These are phyloP conservation scores for Prototheca wickerhamii DNA, from an alignment of 163 green algal species.

Conservation along the genomic window DNA sequence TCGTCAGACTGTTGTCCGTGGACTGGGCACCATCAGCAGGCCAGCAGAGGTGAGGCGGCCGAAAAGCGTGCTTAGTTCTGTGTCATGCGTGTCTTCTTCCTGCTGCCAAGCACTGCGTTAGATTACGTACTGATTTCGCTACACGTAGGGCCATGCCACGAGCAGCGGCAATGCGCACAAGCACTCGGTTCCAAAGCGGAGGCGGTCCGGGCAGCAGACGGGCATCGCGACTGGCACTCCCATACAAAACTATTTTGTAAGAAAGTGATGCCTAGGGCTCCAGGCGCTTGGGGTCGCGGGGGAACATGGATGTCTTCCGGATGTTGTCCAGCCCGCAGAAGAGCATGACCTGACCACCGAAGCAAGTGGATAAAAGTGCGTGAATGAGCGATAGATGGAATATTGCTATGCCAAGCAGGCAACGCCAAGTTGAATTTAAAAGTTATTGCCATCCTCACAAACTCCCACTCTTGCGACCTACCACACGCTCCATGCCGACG, in stretches of 20 bases:
- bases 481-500: conserved; percentile 95
- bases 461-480: neutral
- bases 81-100: too few relatives aligned
- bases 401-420: neutral
- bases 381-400: neutral
- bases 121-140: conserved; percentile 1
- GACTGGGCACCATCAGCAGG: neutral
- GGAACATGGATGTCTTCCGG: conserved; percentile 95
- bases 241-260: neutral
- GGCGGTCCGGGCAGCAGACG: neutral
- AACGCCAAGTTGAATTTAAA: neutral
- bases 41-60: neutral
- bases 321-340: conserved; percentile 97
- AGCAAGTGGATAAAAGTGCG: neutral
- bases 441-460: neutral
- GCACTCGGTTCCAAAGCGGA: neutral
- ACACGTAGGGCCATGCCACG: too few relatives aligned
- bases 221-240: neutral
- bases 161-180: too few relatives aligned
- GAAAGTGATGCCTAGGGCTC: conserved; percentile 50
- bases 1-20: neutral
- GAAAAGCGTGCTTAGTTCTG: too few relatives aligned
- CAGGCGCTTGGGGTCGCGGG: conserved; percentile 85
- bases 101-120: neutral
- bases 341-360: conserved; percentile 72